Conservation (phyloP, 2,329 filamentous ascomycete species). For the Penicillium expansum region DNA sequence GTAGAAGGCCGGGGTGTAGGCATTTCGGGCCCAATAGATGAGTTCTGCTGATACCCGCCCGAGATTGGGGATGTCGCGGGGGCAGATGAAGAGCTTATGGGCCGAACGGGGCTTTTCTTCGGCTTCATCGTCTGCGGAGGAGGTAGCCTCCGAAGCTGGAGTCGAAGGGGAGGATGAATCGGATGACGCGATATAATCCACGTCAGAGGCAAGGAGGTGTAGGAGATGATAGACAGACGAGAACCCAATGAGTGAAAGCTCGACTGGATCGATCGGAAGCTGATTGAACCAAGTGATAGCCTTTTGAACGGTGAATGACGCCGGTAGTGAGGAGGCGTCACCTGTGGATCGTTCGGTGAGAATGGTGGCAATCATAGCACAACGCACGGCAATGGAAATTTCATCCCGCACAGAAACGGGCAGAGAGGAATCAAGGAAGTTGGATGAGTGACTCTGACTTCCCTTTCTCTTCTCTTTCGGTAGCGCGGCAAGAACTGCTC, state of each 20-base stretch:
- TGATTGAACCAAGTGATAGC: slow-evolving; percentile 44
- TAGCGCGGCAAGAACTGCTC: slow-evolving; percentile 53
- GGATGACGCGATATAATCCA: slow-evolving; percentile 38
- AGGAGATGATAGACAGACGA: slow-evolving; percentile 43
- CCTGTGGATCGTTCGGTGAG: slow-evolving; percentile 39
- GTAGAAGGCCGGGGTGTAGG: slow-evolving; percentile 45
- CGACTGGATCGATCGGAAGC: slow-evolving; percentile 43
- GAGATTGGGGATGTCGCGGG: slow-evolving; percentile 32
- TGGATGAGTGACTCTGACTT: slow-evolving; percentile 34
- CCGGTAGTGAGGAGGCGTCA: slow-evolving; percentile 32
- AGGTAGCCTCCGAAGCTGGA: slow-evolving; percentile 23
- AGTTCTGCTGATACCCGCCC: slow-evolving; percentile 42
- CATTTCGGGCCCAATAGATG: slow-evolving; percentile 46
- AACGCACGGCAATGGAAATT: slow-evolving; percentile 56
- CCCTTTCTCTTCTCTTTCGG: slow-evolving; percentile 40
- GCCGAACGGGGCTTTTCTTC: slow-evolving; percentile 16
- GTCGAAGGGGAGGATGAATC: slow-evolving; percentile 32
- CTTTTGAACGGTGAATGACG: slow-evolving; percentile 40
- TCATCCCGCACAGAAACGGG: slow-evolving; percentile 51
- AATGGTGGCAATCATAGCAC: slow-evolving; percentile 58
- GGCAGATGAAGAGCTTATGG: slow-evolving; percentile 16
- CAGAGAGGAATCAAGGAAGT: slow-evolving; percentile 55
- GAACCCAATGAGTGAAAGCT: slow-evolving; percentile 44
- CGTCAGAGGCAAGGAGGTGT: slow-evolving; percentile 41
- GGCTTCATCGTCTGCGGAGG: slow-evolving; percentile 31